A percentile compares a stretch with the other conserved stretches of the same genome.
These are phyloP conservation scores for Suillus plorans DNA, from an alignment of 768 basidiomycete species.

Conservation along the genomic window DNA sequence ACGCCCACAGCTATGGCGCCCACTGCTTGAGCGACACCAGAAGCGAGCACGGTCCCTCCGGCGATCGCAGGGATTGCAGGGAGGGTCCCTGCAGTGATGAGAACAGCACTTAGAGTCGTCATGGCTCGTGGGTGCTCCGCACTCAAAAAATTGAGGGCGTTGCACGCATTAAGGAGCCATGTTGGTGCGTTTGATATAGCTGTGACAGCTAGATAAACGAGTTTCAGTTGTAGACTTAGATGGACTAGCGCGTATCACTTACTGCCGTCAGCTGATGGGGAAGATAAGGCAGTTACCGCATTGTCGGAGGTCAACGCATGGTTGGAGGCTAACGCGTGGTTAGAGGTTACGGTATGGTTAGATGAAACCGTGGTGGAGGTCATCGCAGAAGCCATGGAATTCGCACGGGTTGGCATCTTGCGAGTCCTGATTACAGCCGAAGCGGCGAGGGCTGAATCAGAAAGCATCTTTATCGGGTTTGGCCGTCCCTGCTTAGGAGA, in stretches of 20 bases:
- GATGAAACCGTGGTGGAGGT: slow-evolving; percentile 12
- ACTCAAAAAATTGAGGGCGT: slow-evolving; percentile 71
- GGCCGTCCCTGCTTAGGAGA: slow-evolving; percentile 33
- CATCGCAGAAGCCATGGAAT: slow-evolving; percentile 28
- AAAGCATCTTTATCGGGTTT: slow-evolving; percentile 34
- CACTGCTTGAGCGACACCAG: slow-evolving; percentile 73
- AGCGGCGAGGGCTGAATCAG: slow-evolving; percentile 32
- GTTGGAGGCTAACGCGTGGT: not conserved
- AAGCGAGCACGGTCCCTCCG: slow-evolving; percentile 71
- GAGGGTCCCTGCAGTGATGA: slow-evolving; percentile 76
- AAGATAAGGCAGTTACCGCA: not conserved
- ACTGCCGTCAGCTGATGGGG: slow-evolving; percentile 8
- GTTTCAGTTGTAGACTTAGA: not conserved
- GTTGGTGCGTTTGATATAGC: slow-evolving; percentile 61
- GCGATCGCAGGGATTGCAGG: slow-evolving; percentile 70
- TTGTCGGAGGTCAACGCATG: not conserved
- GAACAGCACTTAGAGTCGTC: slow-evolving; percentile 72
- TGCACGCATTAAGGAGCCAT: slow-evolving; percentile 78
- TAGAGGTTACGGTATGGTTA: not conserved
- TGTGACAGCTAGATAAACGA: slow-evolving; percentile 33
- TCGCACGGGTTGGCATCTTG: slow-evolving; percentile 28
- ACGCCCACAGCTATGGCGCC: slow-evolving; percentile 78
- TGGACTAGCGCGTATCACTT: not conserved
- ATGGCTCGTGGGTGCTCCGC: slow-evolving; percentile 75
- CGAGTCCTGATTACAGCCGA: slow-evolving; percentile 28